A percentile compares a stretch with the other conserved stretches of the same genome.
phyloP scores from a whole-genome alignment of 2,329 filamentous ascomycete genomes.

The Fusarium sp. region DNA sequence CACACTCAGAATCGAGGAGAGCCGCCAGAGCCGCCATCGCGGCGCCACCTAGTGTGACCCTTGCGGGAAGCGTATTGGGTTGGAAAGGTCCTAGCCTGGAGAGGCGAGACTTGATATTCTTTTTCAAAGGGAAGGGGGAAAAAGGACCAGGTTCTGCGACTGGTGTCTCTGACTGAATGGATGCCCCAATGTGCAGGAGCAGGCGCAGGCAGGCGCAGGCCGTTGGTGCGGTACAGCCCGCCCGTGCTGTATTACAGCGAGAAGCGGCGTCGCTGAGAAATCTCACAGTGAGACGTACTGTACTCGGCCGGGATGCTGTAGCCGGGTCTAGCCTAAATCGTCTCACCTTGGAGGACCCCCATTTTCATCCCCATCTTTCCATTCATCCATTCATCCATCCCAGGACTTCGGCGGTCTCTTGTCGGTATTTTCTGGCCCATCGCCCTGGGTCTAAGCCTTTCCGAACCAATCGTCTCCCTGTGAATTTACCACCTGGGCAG shows the following conservation, averaged over 20 bases:
- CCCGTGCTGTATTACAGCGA: neutral
- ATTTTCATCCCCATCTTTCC: conserved; percentile 21
- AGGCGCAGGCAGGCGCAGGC: neutral
- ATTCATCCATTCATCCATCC: conserved; percentile 14
- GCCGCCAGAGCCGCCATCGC: conserved; percentile 42
- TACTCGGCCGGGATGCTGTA: conserved; percentile 31
- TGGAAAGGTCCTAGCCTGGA: conserved; percentile 23
- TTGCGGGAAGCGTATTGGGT: conserved; percentile 26
- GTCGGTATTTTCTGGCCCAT: neutral
- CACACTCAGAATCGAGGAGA: conserved; percentile 3
- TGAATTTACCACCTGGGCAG: neutral
- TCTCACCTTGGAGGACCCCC: conserved; percentile 40
- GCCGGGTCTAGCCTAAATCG: conserved; percentile 41
- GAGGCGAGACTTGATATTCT: conserved; percentile 17
- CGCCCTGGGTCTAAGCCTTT: neutral
- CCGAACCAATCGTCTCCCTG: conserved; percentile 7
- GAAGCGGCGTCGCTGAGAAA: neutral
- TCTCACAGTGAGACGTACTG: conserved; percentile 7
- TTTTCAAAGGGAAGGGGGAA: neutral
- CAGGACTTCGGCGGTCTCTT: neutral
- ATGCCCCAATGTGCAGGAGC: neutral
- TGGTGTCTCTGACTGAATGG: conserved; percentile 14
- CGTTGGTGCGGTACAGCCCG: neutral
- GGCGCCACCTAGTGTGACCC: conserved; percentile 17
- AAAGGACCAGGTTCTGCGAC: conserved; percentile 21